Percentiles rank a stretch among this genome's conserved stretches.
Evolutionary conservation across 306 rosid species (phyloP).

Genomic region (Senna siamea): DNA sequence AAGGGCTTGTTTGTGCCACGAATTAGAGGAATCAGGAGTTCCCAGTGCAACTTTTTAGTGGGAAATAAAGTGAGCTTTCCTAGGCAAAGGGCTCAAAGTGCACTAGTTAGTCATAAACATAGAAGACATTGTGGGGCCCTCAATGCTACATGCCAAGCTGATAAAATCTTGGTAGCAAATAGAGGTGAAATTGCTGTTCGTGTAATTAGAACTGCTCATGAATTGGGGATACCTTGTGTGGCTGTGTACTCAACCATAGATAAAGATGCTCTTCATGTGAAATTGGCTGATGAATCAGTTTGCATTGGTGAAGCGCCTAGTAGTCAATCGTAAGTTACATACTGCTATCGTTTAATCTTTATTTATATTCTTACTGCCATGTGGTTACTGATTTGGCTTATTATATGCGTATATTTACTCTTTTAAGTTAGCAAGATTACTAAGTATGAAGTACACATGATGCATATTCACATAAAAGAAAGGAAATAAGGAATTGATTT

Average conservation of each 20-base stretch:
- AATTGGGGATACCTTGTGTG: constrained; percentile 96
- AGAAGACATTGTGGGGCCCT: constrained; percentile 57
- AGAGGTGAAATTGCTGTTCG: constrained; percentile 99
- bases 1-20: constrained; percentile 68
- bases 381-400: neutral
- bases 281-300: constrained; percentile 93
- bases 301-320: constrained; percentile 99
- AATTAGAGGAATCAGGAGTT: constrained; percentile 57
- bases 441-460: neutral
- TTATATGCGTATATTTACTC: neutral
- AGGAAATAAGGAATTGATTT: neutral
- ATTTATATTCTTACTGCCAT: neutral
- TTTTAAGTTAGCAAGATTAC: neutral
- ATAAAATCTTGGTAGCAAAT: constrained; percentile 86
- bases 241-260: constrained; percentile 97
- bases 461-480: neutral
- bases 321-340: constrained; percentile 68
- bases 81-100: constrained; percentile 51
- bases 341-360: neutral
- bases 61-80: constrained; percentile 62
- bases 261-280: constrained; percentile 95
- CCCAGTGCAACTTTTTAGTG: constrained; percentile 70
- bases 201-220: constrained; percentile 91
- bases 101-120: constrained; percentile 36
- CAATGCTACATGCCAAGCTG: constrained; percentile 52